phyloP scores from a whole-genome alignment of 2,329 filamentous ascomycete genomes.

The Colletotrichum tanaceti region DNA sequence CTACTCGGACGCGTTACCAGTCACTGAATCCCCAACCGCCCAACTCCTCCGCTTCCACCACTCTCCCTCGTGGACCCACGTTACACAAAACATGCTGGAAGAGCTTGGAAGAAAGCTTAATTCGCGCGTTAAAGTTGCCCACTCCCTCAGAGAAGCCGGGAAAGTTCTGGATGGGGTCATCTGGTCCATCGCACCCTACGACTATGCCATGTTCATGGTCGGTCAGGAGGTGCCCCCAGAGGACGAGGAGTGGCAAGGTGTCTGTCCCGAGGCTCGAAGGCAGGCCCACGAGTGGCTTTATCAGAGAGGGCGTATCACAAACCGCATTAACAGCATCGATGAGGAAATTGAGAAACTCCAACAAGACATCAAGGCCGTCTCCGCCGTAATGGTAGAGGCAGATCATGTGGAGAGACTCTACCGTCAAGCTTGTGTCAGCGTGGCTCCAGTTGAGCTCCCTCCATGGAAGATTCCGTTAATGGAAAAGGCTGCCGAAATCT shows the following conservation, averaged over 20 bases:
- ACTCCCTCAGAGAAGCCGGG: neutral
- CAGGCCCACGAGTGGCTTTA: neutral
- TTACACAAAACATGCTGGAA: neutral
- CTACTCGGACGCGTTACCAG: neutral
- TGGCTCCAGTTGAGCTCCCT: neutral
- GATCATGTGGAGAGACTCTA: neutral
- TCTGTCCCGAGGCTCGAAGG: neutral
- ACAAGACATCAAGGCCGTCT: neutral
- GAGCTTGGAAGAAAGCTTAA: constrained; percentile 8
- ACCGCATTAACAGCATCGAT: neutral
- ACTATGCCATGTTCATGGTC: neutral
- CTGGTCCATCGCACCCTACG: neutral
- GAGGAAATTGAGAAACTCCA: neutral
- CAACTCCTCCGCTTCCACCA: neutral
- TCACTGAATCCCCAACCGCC: neutral
- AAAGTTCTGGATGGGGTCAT: neutral
- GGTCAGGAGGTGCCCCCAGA: neutral
- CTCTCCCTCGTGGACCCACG: neutral
- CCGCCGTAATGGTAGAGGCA: neutral
- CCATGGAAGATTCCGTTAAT: neutral
- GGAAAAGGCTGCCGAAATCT: neutral
- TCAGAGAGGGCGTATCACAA: neutral
- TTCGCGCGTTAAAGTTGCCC: neutral
- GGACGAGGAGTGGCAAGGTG: neutral
- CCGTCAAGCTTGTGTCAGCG: neutral